Base-by-base conservation (phyloP, 805 yeast genomes). In the Candida boleticola region DNA sequence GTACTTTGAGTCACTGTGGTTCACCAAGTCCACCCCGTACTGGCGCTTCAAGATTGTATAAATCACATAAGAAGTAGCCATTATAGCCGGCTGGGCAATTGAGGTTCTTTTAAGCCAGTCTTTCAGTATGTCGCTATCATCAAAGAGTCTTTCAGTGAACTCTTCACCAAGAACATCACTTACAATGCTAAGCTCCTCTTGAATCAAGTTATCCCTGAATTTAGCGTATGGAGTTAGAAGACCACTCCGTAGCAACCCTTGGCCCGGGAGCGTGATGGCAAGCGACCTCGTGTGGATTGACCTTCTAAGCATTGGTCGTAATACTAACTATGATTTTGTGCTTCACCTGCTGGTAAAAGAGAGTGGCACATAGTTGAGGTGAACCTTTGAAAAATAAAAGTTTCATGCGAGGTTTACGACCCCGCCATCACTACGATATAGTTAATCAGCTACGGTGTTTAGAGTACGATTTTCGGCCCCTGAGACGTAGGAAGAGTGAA, bases 51-150 rank as follows among this genome's bases (percentile, higher is more conserved):
- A 4, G 10, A 60, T 36, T 18, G 57, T 49, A 44, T 49, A 51
- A 7, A 64, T 54, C 3, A 68, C 54, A 38, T 53, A 60, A 19
- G 77, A 64, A 3, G 77, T 57, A 2, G 73, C 61, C 23, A 77
- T 56, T 9, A 77, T 70, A 19, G 80, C 73, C 3, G 82, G 82
- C 61, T 78, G 83, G 18, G 81, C 80, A 50, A 72, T 63, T 32
- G 69, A 58, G 0, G 80, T 76, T 21, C 58, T 49, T 9, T 40
- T 23, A 17, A 61, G 36, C 64, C 66, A 38, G 4, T 38, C 13
- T 13, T 41, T 43, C 5, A 47, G 44, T 33, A 35, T 44, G 16
- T 34, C 44, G 23, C 43, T 44, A 38, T 40, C 50, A 26, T 47
- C 36, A 32, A 47, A 44, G 26, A 61, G 40, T 14, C 53, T 42